These are phyloP conservation scores for Kockovaella imperatae DNA, from an alignment of 768 basidiomycete species.

Conservation along the genomic window DNA sequence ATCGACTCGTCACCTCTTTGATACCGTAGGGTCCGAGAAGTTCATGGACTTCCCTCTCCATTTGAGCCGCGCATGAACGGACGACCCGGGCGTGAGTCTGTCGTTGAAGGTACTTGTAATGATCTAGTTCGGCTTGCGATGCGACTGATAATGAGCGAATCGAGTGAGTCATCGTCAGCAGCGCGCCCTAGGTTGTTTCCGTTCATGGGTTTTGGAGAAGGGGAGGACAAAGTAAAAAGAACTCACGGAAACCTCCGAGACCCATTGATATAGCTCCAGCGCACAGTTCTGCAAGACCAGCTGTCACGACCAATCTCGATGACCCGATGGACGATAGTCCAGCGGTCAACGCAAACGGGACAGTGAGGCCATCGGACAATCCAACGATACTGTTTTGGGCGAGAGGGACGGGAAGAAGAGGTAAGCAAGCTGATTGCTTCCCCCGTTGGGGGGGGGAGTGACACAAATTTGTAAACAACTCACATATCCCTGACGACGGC, in stretches of 20 bases:
- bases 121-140: slow-evolving; percentile 91
- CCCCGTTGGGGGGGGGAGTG: too few relatives aligned
- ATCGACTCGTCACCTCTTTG: slow-evolving; percentile 67
- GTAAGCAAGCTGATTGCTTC: background rate
- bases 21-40: slow-evolving; percentile 85
- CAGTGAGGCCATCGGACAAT: slow-evolving; percentile 41
- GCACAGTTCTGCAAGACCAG: slow-evolving; percentile 89
- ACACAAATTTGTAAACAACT: too few relatives aligned
- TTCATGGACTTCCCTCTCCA: slow-evolving; percentile 87
- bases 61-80: slow-evolving; percentile 83
- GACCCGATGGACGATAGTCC: slow-evolving; percentile 68
- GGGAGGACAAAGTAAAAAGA: too few relatives aligned
- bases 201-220: too few relatives aligned
- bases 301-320: slow-evolving; percentile 83
- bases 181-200: background rate
- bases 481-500: slow-evolving; percentile 37
- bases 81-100: slow-evolving; percentile 70
- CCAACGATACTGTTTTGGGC: slow-evolving; percentile 35
- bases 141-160: slow-evolving; percentile 55
- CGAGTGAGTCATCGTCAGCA: background rate
- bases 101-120: slow-evolving; percentile 71
- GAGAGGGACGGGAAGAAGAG: background rate
- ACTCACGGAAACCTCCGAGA: slow-evolving; percentile 69
- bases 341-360: slow-evolving; percentile 44
- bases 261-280: slow-evolving; percentile 98